A percentile compares a stretch with the other conserved stretches of the same genome.
Conservation (phyloP, 345 rosid genomes). For the Jatropha curcas region DNA sequence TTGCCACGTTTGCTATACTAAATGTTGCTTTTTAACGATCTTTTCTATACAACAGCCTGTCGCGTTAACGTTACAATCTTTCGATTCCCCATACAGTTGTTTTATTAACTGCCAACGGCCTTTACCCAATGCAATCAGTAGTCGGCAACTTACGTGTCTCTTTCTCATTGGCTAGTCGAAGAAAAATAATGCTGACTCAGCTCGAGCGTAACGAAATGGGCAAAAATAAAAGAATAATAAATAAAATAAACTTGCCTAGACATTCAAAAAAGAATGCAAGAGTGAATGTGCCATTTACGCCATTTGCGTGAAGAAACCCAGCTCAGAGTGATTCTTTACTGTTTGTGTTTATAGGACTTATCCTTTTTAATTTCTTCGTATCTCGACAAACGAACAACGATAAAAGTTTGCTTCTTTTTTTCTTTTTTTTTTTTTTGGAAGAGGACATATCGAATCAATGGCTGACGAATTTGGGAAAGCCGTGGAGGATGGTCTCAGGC, state of each 20-base stretch:
- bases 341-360: neutral
- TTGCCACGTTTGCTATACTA: no score
- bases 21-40: neutral
- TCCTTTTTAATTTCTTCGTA: neutral
- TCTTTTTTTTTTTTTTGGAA: neutral
- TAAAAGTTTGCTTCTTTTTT: neutral
- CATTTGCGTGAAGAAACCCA: constrained; percentile 13
- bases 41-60: neutral
- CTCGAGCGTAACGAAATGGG: neutral
- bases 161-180: neutral
- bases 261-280: neutral
- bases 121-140: neutral
- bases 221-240: no score
- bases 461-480: constrained; percentile 73
- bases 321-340: constrained; percentile 31
- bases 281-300: neutral
- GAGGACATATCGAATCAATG: constrained; percentile 12
- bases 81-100: neutral
- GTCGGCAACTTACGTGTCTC: constrained; percentile 4
- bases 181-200: neutral
- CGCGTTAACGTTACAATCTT: constrained; percentile 9
- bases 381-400: neutral
- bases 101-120: constrained; percentile 1
- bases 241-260: neutral
- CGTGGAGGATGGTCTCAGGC: constrained; percentile 83